Evolutionary conservation across 2,329 filamentous ascomycete genomes (phyloP), one percentile per base, ranked within the genome.

Genomic region (Pyrenophora teres): DNA sequence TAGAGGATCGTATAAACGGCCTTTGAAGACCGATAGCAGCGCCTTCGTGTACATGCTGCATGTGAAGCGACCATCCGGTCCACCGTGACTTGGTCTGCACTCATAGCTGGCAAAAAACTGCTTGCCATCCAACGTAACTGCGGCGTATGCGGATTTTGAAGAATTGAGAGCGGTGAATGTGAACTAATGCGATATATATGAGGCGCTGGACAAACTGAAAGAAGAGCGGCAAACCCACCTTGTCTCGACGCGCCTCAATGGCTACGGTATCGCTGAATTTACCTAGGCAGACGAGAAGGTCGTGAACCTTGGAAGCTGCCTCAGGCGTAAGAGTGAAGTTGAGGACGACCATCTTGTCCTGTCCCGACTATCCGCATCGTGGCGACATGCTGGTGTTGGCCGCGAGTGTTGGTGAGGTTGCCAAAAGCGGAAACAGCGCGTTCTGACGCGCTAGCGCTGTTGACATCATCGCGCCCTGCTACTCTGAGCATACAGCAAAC

Each of bases 251-350:
- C 30, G 87, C 87, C 71, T 92, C 89, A 35, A 93, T 79, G 21
- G 85, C 88, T 16, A 93, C 88, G 39, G 87, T 84, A 62, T 93
- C 89, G 70, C 87, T 89, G 76, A 93, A 92, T 72, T 90, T 91
- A 66, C 84, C 83, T 21, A 93, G 80, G 70, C 89, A 93, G 18
- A 85, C 79, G 50, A 93, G 81, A 19, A 86, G 82, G 71, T 92
- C 89, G 63, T 90, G 87, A 38, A 93, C 78, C 41, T 83, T 84
- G 6, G 80, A 79, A 37, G 90, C 84, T 27, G 87, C 87, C 61
- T 92, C 88, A 50, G 89, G 88, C 62, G 81, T 88, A 46, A 93
- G 77, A 0, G 87, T 88, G 68, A 92, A 92, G 54, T 81, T 86
- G 51, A 92, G 69, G 8, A 74, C 64, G n/a, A 78, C 71, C 78